Percentiles rank a stretch among this genome's conserved stretches.
These are phyloP conservation scores for Neonothopanus nambi DNA, from an alignment of 1,284 basidiomycete genomes.

Conservation along the genomic window DNA sequence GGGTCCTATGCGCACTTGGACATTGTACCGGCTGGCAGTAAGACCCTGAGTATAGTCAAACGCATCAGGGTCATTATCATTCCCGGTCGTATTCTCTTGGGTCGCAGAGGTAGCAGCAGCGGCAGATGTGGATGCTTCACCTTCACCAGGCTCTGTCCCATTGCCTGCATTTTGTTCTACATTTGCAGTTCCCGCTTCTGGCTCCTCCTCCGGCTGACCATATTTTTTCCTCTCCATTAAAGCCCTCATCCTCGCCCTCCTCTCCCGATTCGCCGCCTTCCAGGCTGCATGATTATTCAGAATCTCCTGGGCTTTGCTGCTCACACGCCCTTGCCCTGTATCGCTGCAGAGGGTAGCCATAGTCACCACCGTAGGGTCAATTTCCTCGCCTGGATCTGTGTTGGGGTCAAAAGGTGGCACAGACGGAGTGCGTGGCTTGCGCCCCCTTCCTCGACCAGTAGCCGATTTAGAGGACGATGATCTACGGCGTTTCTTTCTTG, in stretches of 20 bases:
- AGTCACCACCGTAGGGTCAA: slow-evolving; percentile 75
- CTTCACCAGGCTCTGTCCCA: slow-evolving; percentile 13
- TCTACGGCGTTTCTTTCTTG: slow-evolving; percentile 7
- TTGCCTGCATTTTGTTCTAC: slow-evolving; percentile 20
- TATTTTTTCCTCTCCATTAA: slow-evolving; percentile 74
- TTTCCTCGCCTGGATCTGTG: slow-evolving; percentile 67
- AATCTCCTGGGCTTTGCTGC: slow-evolving; percentile 69
- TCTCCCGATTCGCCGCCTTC: slow-evolving; percentile 65
- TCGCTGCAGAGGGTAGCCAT: slow-evolving; percentile 77
- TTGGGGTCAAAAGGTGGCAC: slow-evolving; percentile 55
- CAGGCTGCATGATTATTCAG: slow-evolving; percentile 66
- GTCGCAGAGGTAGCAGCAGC: slow-evolving; percentile 18
- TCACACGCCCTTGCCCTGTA: slow-evolving; percentile 71
- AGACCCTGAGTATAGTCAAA: slow-evolving; percentile 70
- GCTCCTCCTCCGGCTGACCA: slow-evolving; percentile 50
- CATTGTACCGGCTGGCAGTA: slow-evolving; percentile 70
- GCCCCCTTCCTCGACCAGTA: slow-evolving; percentile 1
- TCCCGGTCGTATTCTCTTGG: slow-evolving; percentile 13
- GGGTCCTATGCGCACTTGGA: slow-evolving; percentile 79
- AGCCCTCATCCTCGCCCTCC: slow-evolving; percentile 57
- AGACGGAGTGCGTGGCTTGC: slow-evolving; percentile 12
- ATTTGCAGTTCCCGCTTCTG: slow-evolving; percentile 35
- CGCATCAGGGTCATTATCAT: slow-evolving; percentile 44
- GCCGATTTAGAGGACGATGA: neutral
- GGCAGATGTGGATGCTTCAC: slow-evolving; percentile 14